These are phyloP conservation scores for Centella asiatica DNA, from an alignment of 129 eudicot genomes.

Conservation along the genomic window DNA sequence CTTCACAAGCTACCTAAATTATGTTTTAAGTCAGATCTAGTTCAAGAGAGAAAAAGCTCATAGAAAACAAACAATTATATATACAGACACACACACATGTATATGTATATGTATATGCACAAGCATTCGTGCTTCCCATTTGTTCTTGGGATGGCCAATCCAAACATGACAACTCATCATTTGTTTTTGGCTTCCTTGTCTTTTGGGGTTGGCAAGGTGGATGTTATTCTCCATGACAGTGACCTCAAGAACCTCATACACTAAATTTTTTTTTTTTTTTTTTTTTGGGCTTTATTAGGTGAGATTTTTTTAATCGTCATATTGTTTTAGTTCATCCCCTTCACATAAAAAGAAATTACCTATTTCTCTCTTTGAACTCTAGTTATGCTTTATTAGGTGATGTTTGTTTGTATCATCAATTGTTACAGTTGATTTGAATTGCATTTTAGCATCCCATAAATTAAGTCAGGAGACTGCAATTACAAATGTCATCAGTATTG, in stretches of 20 bases:
- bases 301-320: conserved; percentile 14
- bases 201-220: conserved; percentile 17
- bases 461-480: no score
- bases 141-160: conserved; percentile 26
- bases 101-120: conserved; percentile 4
- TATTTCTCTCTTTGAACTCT: no score
- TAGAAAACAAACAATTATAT: neutral
- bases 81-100: neutral
- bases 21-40: conserved; percentile 4
- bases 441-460: no score
- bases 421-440: no score
- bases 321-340: conserved; percentile 19
- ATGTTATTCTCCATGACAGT: conserved; percentile 40
- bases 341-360: no score
- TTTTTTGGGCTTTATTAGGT: conserved; percentile 7
- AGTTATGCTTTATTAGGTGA: no score
- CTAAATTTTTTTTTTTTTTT: neutral
- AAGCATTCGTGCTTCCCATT: conserved; percentile 57
- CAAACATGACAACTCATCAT: conserved; percentile 32
- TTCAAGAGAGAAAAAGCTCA: conserved; percentile 1
- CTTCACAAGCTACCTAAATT: conserved; percentile 5
- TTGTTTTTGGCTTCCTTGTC: conserved; percentile 14
- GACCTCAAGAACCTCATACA: conserved; percentile 23
- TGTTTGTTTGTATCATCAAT: no score
- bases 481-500: no score